These are phyloP conservation scores for Microthlaspi erraticum DNA, from an alignment of 345 rosid genomes.

Conservation along the genomic window DNA sequence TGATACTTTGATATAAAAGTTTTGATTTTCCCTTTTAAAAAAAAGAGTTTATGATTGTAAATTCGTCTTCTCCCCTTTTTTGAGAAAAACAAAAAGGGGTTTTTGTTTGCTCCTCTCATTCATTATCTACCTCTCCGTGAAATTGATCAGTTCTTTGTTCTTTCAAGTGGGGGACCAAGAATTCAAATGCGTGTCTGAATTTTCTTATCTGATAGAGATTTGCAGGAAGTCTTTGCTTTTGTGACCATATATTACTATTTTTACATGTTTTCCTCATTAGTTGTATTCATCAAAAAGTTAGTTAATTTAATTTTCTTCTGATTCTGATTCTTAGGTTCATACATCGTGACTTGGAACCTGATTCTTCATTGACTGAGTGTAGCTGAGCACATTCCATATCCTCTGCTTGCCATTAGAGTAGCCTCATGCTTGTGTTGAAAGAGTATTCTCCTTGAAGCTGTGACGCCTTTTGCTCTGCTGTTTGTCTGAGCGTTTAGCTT, in stretches of 20 bases:
- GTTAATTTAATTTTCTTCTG: constrained; percentile 16
- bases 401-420: background rate
- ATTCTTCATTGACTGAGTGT: constrained; percentile 27
- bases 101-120: constrained; percentile 34
- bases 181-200: constrained; percentile 35
- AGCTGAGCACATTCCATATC: constrained; percentile 32
- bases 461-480: constrained; percentile 40
- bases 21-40: background rate
- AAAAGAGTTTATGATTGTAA: constrained; percentile 33
- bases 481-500: constrained; percentile 46
- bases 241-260: constrained; percentile 28
- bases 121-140: constrained; percentile 33
- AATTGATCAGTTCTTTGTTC: constrained; percentile 26
- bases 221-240: constrained; percentile 27
- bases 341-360: constrained; percentile 42
- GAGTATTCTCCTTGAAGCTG: constrained; percentile 36
- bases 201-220: constrained; percentile 32
- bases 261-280: constrained; percentile 24
- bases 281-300: too few species aligned
- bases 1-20: constrained; percentile 20
- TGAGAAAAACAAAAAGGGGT: constrained; percentile 6
- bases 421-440: constrained; percentile 33
- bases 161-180: constrained; percentile 42
- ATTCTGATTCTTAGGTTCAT: constrained; percentile 35
- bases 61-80: constrained; percentile 36